phyloP scores from a whole-genome alignment of 2,329 filamentous ascomycete genomes.

The Sporothrix phasma region DNA sequence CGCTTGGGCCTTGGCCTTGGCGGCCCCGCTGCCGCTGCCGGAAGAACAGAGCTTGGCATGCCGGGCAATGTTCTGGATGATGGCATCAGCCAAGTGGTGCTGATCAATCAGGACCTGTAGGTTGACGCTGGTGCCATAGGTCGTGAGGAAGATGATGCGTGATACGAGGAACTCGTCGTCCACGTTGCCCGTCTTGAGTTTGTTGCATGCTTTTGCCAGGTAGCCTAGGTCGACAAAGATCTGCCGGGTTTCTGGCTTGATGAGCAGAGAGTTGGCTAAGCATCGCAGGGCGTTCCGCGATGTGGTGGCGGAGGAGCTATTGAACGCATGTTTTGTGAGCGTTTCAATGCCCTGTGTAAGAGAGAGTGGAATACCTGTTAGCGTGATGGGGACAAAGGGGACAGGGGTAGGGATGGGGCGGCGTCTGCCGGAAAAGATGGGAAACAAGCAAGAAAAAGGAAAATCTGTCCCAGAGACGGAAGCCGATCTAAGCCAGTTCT shows the following conservation, averaged over 20 bases:
- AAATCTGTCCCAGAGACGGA: neutral
- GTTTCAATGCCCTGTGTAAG: slow-evolving; percentile 58
- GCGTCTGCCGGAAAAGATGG: neutral
- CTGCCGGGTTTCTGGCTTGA: slow-evolving; percentile 58
- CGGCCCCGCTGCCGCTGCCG: neutral
- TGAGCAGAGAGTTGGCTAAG: slow-evolving; percentile 72
- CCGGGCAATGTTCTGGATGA: slow-evolving; percentile 58
- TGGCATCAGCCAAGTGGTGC: slow-evolving; percentile 55
- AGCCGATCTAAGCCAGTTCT: neutral
- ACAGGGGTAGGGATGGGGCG: neutral
- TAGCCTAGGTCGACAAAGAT: slow-evolving; percentile 62
- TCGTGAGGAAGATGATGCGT: slow-evolving; percentile 70
- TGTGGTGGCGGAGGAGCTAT: slow-evolving; percentile 50
- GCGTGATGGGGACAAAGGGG: neutral
- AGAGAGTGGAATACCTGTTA: slow-evolving; percentile 1
- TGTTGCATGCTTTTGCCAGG: slow-evolving; percentile 56
- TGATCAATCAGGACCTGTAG: slow-evolving; percentile 56
- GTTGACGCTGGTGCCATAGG: slow-evolving; percentile 63
- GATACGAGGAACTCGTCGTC: slow-evolving; percentile 82
- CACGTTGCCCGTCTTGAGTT: slow-evolving; percentile 59
- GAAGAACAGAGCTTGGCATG: slow-evolving; percentile 46
- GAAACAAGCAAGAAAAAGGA: neutral
- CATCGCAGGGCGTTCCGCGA: slow-evolving; percentile 71
- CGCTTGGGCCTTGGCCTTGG: slow-evolving; percentile 21
- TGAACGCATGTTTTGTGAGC: slow-evolving; percentile 63